A percentile compares a stretch with the other conserved stretches of the same genome.
These are phyloP conservation scores for Citrus inodora DNA, from an alignment of 345 rosid genomes.

Conservation along the genomic window DNA sequence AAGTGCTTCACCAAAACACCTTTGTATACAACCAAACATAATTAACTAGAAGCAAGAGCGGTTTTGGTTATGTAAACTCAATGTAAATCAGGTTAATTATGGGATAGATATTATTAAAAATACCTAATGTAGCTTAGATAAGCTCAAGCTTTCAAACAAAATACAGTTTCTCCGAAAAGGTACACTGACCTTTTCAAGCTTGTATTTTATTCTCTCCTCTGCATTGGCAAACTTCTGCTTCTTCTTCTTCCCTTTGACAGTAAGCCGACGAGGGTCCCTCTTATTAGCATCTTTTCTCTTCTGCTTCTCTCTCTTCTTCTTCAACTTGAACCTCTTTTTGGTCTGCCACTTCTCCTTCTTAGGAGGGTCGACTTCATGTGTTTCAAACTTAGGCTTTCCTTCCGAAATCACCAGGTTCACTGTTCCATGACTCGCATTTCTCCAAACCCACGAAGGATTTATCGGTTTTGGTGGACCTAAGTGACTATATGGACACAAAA, in stretches of 20 bases:
- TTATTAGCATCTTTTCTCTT: conserved; percentile 79
- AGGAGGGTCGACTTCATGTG: conserved; percentile 67
- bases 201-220: conserved; percentile 70
- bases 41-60: neutral
- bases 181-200: conserved; percentile 71
- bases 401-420: conserved; percentile 76
- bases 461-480: conserved; percentile 8
- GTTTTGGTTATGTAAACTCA: neutral
- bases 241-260: conserved; percentile 59
- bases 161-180: neutral
- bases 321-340: conserved; percentile 71
- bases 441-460: conserved; percentile 30
- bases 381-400: conserved; percentile 92
- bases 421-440: conserved; percentile 57
- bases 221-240: conserved; percentile 62
- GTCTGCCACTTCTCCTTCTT: conserved; percentile 79
- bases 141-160: neutral
- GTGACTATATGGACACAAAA: conserved; percentile 12
- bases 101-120: neutral
- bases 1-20: neutral
- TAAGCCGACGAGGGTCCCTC: conserved; percentile 73
- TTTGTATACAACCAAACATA: neutral
- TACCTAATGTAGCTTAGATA: neutral
- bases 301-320: conserved; percentile 72
- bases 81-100: neutral